Conservation (phyloP, 2,329 filamentous ascomycete species). For the Colletotrichum viniferum region DNA sequence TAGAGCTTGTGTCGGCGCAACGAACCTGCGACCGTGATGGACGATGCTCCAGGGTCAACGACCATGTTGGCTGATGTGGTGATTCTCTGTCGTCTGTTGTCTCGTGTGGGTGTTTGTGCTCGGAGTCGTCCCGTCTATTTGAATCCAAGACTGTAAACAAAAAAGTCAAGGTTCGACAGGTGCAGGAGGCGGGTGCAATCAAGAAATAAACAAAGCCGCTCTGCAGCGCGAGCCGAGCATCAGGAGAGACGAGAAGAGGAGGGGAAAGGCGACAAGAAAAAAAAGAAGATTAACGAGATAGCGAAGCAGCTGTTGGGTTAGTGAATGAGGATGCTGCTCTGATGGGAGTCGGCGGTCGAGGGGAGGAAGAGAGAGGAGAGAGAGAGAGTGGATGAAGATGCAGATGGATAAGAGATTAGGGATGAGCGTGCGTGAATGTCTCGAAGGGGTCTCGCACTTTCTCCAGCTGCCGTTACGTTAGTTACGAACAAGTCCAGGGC, state of each 20-base stretch:
- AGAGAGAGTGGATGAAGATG: constrained; percentile 9
- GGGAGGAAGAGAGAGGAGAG: not conserved
- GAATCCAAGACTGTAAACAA: constrained; percentile 5
- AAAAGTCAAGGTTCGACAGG: not conserved
- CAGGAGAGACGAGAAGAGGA: not conserved
- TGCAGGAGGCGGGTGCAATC: constrained; percentile 1
- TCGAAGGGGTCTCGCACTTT: not conserved
- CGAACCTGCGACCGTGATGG: constrained; percentile 64
- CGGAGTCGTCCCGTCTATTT: constrained; percentile 1
- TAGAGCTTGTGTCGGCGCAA: not conserved
- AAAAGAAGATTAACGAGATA: not conserved
- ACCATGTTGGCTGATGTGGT: constrained; percentile 9
- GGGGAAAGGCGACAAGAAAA: not conserved
- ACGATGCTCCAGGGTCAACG: constrained; percentile 55
- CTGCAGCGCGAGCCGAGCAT: constrained; percentile 18
- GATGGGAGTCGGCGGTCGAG: not conserved
- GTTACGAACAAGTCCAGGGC: not conserved
- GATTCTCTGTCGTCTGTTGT: not conserved
- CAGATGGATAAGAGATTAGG: constrained; percentile 20
- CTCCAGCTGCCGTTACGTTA: not conserved
- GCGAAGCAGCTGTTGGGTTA: constrained; percentile 11
- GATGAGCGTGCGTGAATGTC: not conserved
- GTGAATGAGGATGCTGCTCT: not conserved
- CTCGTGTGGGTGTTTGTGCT: not conserved
- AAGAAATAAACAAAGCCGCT: constrained; percentile 23